Percentiles rank a stretch among this genome's conserved stretches.
These are phyloP conservation scores for Penicillium vulpinum DNA, from an alignment of 2,329 filamentous ascomycete genomes.

Conservation along the genomic window DNA sequence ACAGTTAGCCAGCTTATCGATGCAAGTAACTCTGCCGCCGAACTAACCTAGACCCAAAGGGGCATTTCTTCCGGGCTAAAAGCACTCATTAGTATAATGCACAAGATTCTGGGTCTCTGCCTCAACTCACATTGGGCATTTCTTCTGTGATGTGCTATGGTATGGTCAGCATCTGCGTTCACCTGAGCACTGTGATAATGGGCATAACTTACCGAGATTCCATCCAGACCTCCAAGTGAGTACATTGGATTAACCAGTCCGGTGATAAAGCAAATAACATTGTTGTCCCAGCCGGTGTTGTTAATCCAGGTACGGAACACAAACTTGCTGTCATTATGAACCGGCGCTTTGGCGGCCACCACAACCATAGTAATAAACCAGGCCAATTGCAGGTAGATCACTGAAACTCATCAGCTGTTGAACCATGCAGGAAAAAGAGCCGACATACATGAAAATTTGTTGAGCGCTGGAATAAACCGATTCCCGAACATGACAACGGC, in stretches of 20 bases:
- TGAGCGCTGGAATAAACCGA: slow-evolving; percentile 45
- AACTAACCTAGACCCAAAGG: slow-evolving; percentile 32
- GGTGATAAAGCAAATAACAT: slow-evolving; percentile 53
- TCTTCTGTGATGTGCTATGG: slow-evolving; percentile 53
- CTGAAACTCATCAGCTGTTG: slow-evolving; percentile 6
- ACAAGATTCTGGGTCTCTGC: accelerated
- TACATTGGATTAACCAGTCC: slow-evolving; percentile 53
- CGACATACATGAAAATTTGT: slow-evolving; percentile 44
- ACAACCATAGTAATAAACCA: slow-evolving; percentile 52
- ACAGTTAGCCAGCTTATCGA: slow-evolving; percentile 12
- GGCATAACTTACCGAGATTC: slow-evolving; percentile 36
- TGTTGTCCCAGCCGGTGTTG: slow-evolving; percentile 54
- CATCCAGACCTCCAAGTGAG: slow-evolving; percentile 51
- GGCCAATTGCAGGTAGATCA: slow-evolving; percentile 50
- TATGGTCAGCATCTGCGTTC: background rate
- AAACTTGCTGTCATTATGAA: slow-evolving; percentile 49
- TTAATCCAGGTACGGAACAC: slow-evolving; percentile 57
- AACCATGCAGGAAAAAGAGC: background rate
- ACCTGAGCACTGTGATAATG: background rate
- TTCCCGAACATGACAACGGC: slow-evolving; percentile 53
- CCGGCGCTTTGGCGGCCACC: slow-evolving; percentile 50
- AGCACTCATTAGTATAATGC: background rate
- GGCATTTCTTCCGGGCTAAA: slow-evolving; percentile 33
- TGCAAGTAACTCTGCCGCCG: background rate
- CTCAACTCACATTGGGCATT: slow-evolving; percentile 49